Evolutionary conservation across 306 rosid genomes (phyloP), one percentile per base, ranked within the genome.

Genomic region (Begonia masoniana): DNA sequence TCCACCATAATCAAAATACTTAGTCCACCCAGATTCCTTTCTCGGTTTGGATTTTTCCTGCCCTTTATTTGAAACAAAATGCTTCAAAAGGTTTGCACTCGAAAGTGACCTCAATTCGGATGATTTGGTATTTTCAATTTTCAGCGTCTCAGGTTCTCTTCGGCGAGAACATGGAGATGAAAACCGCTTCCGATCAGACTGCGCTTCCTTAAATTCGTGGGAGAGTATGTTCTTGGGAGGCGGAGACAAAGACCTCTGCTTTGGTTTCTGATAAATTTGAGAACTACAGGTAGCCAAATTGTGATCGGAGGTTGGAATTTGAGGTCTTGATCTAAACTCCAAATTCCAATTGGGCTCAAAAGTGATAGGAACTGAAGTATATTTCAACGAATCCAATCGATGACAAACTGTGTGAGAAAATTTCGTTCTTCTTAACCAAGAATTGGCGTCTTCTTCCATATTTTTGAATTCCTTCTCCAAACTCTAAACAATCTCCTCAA

Each of bases 341-440:
- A 74, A 14, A 50, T 26, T 24, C 35, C 62, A 65, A 43, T 80
- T 74, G 4, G 63, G 52, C 41, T 62, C 59, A 57, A 77, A 31
- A 54, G 61, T 16, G 7, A 79, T 11, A 26, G 77, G 78, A 70
- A 63, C 19, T 4, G 64, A 14, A 15, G 52, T 56, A 67, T 75
- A 60, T 62, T 71, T 81, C 7, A 83, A 66, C 43, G 88, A 54
- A 56, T 87, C 95, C 67, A 78, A 81, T 46, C 99, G 74, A 65
- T 92, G 94, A 62, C 79, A 87, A 60, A 83, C 80, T 0, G 96
- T 87, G 51, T 80, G 99, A n/a, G 99, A 79, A 62, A 66, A 92
- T 13, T 77, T 86, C 5, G 99, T 58, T 71, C 99, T 79, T 74
- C 95, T 65, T 43, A 92, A 58, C 99, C 99, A 92, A 6, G 99